Evolutionary conservation across 2,329 filamentous ascomycete species (phyloP).

Genomic region (Neocucurbitaria cava): DNA sequence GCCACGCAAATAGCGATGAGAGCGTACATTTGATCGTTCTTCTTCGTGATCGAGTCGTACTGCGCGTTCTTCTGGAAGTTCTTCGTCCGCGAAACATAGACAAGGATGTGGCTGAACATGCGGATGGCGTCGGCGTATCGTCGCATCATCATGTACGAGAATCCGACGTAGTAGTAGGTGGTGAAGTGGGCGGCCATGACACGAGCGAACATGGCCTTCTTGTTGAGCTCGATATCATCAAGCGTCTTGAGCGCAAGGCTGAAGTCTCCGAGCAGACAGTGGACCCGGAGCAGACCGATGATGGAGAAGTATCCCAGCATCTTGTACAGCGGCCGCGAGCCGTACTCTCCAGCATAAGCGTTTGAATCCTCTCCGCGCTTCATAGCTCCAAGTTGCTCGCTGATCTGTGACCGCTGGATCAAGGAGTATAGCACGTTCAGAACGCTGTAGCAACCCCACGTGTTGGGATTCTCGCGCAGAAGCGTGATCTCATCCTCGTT

Average conservation of each 20-base stretch:
- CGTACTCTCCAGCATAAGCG: conserved; percentile 92
- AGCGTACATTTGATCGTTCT: conserved; percentile 99
- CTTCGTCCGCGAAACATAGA: conserved; percentile 98
- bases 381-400: conserved; percentile 92
- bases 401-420: conserved; percentile 97
- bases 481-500: conserved; percentile 93
- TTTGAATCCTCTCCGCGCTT: conserved; percentile 91
- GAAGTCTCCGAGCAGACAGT: conserved; percentile 97
- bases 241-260: conserved; percentile 98
- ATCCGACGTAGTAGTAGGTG: conserved; percentile 99
- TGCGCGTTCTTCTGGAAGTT: conserved; percentile 99
- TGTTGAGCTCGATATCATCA: conserved; percentile 99
- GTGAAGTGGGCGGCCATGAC: conserved; percentile 99
- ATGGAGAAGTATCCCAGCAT: conserved; percentile 99
- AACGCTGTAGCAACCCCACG: conserved; percentile 99
- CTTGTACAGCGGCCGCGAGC: conserved; percentile 90
- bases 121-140: conserved; percentile 98
- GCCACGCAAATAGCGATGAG: conserved; percentile 98
- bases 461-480: conserved; percentile 95
- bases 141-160: conserved; percentile 99
- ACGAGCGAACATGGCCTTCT: conserved; percentile 99
- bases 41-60: conserved; percentile 99
- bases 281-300: conserved; percentile 93
- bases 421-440: conserved; percentile 99
- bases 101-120: conserved; percentile 99